Evolutionary conservation across 768 basidiomycete genomes (phyloP).

Genomic region (Leucocoprinus leucothites): DNA sequence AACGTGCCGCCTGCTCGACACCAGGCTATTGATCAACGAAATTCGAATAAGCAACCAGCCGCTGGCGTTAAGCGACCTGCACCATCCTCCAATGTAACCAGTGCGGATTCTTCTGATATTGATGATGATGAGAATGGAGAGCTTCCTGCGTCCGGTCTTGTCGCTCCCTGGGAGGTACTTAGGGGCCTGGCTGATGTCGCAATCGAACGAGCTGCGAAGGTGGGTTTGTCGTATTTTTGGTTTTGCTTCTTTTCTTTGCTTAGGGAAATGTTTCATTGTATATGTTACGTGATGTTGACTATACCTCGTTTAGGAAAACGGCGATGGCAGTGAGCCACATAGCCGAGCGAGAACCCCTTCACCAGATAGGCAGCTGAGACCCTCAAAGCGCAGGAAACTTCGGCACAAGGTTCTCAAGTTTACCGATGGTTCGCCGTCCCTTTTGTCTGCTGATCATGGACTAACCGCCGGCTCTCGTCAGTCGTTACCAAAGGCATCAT

Average conservation of each 20-base stretch:
- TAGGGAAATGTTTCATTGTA: constrained; percentile 12
- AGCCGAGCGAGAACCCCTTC: constrained; percentile 74
- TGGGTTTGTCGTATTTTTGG: constrained; percentile 26
- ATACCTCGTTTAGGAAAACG: constrained; percentile 55
- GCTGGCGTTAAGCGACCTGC: constrained; percentile 57
- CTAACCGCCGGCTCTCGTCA: constrained; percentile 24
- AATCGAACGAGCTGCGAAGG: constrained; percentile 75
- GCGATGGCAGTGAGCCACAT: constrained; percentile 71
- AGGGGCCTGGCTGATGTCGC: constrained; percentile 81
- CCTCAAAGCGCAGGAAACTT: constrained; percentile 69
- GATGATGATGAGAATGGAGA: constrained; percentile 83
- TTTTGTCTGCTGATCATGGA: constrained; percentile 7
- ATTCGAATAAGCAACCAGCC: constrained; percentile 26
- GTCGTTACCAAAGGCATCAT: constrained; percentile 86
- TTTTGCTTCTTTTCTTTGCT: constrained; percentile 1
- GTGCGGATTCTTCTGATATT: constrained; percentile 79
- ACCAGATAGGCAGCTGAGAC: constrained; percentile 63
- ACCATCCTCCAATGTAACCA: constrained; percentile 66
- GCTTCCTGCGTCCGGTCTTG: constrained; percentile 75
- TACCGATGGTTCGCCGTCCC: constrained; percentile 62
- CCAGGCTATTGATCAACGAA: constrained; percentile 38
- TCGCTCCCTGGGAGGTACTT: constrained; percentile 86
- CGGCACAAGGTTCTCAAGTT: constrained; percentile 63
- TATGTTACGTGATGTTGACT: constrained; percentile 9
- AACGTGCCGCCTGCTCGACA: constrained; percentile 63